Conservation (phyloP, 495 filamentous ascomycete genomes). For the Pyrenula aspistea region DNA sequence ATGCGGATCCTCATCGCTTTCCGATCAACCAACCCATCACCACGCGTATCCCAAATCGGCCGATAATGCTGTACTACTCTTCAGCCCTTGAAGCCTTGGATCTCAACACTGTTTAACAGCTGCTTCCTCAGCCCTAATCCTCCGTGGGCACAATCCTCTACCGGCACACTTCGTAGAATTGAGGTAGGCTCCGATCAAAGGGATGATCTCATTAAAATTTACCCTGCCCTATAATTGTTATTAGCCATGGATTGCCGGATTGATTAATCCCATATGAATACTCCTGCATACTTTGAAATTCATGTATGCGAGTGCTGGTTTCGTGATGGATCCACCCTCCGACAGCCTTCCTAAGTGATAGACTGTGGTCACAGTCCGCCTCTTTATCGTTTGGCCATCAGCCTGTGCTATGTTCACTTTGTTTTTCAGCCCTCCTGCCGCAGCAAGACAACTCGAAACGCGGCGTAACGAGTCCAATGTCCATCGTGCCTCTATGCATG, state of each 20-base stretch:
- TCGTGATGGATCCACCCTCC: background rate
- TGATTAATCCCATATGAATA: background rate
- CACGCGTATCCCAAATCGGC: background rate
- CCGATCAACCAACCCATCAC: background rate
- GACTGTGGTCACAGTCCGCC: background rate
- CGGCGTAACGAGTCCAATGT: no score
- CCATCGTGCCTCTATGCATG: background rate
- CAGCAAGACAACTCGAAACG: no score
- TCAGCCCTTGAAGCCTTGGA: no score
- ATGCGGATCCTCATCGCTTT: background rate
- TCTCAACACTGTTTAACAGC: no score
- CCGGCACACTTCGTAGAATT: no score
- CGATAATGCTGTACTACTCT: background rate
- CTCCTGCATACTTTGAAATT: background rate
- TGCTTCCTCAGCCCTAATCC: no score
- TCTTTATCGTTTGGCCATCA: background rate
- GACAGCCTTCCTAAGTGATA: background rate
- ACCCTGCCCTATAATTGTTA: background rate
- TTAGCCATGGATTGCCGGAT: background rate
- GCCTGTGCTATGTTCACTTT: background rate
- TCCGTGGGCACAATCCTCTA: no score
- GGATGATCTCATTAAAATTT: background rate
- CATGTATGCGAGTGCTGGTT: background rate
- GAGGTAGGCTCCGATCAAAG: background rate
- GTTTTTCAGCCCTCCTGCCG: no score